Percentiles rank a stretch among this genome's conserved stretches.
These are phyloP conservation scores for Stephanodiscus minutulus DNA, from an alignment of 108 stramenopile genomes.

Conservation along the genomic window DNA sequence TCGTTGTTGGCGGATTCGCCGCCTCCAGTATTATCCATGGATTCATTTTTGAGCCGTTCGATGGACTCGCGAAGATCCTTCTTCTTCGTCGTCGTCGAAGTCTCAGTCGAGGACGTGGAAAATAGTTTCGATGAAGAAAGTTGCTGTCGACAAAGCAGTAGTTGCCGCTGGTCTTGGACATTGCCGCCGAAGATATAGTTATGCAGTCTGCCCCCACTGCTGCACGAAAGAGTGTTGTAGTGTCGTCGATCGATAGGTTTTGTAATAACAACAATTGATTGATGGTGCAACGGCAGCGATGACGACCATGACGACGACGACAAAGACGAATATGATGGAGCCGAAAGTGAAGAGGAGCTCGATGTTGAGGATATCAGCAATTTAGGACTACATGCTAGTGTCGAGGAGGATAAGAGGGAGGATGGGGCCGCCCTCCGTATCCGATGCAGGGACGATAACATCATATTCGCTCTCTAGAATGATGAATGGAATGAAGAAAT, in stretches of 20 bases:
- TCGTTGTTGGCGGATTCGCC: not conserved
- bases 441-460: slow-evolving; percentile 11
- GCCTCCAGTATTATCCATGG: slow-evolving; percentile 1
- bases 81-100: slow-evolving; percentile 20
- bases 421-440: slow-evolving; percentile 11
- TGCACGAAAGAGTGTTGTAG: not conserved
- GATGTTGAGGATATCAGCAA: not conserved
- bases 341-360: not conserved
- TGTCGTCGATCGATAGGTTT: too few relatives aligned
- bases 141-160: not conserved
- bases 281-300: not conserved
- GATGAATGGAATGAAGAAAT: too few relatives aligned
- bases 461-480: not conserved
- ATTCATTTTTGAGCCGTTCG: slow-evolving; percentile 35
- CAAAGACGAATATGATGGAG: too few relatives aligned
- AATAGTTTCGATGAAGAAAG: slow-evolving; percentile 1
- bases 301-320: not conserved
- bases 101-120: slow-evolving; percentile 2
- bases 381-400: not conserved
- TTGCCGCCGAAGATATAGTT: not conserved
- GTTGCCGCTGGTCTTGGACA: not conserved
- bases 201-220: not conserved
- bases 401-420: not conserved
- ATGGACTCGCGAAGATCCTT: slow-evolving; percentile 50
- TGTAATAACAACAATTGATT: not conserved